Base-by-base conservation (phyloP, 2,329 filamentous ascomycete genomes). In the Thelonectria olida region DNA sequence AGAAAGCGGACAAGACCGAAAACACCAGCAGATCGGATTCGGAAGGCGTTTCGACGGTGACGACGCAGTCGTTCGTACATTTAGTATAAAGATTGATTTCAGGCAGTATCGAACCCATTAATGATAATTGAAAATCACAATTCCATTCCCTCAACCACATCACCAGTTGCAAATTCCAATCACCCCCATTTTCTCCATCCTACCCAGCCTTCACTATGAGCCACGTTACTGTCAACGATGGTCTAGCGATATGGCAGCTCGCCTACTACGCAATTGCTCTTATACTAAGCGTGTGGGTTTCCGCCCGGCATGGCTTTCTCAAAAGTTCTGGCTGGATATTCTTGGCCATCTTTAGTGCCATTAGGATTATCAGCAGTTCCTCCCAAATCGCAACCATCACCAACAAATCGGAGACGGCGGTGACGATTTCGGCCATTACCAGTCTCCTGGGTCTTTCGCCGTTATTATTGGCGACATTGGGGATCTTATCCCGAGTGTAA, bases 401-500 rank as follows among this genome's bases (percentile, higher is more conserved):
- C 2, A 8, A 5, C 8, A n/a, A 31, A 8, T 45, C 49, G 5
- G 28, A 53, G 4, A 54, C 59, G 3, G 25, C 59, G 1, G 44
- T 12, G 19, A 54, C 50, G 3, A 54, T 62, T 19, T 27, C 50
- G 0, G 9, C 13, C 1, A 47, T 62, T 3, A 58, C 54, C 1
- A 34, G 45, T 1, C 31, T 50, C 12, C 28, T 62, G 3, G 54
- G 54, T 2, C 45, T 58, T 3, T 62, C 59, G 17, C 59, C 50
- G 5, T 25, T 58, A 2, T 13, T 58, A 23, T 9, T 62, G 19
- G 54, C 59, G n/a, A 45, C 54, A 1, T 20, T 62, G 25, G 36
- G 59, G 6, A 54, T 62, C 15, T 7, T 58, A 4, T 62, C 59
- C 7, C n/a, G 54, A 10, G 49, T 62, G 59, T 58, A 41, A 50